Evolutionary conservation across 306 rosid genomes (phyloP).

Genomic region (Heteromeles arbutifolia): DNA sequence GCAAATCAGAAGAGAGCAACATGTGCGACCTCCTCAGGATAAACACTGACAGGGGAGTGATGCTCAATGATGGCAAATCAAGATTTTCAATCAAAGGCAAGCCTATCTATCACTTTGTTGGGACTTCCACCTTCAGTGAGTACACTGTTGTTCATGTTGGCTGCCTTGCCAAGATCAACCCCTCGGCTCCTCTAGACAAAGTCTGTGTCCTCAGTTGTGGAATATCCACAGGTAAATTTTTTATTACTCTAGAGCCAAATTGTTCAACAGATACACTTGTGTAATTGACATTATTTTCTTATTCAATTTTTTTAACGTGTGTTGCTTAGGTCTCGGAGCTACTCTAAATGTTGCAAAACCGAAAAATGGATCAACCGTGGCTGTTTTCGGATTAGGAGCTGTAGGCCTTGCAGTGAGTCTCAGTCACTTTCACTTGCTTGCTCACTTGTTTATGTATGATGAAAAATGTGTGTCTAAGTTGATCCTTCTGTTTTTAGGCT

Average conservation of each 20-base stretch:
- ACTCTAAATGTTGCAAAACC: constrained; percentile 88
- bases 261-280: neutral
- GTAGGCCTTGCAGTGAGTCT: constrained; percentile 85
- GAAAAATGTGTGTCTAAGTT: neutral
- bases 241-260: neutral
- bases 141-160: constrained; percentile 79
- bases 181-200: constrained; percentile 87
- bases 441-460: neutral
- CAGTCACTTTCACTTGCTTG: neutral
- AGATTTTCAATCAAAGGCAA: constrained; percentile 72
- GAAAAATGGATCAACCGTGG: constrained; percentile 67
- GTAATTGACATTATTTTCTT: neutral
- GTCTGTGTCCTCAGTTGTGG: constrained; percentile 90
- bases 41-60: constrained; percentile 76
- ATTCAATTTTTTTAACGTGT: neutral
- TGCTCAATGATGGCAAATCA: constrained; percentile 53
- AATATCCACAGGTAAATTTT: constrained; percentile 60
- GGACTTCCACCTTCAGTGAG: constrained; percentile 86
- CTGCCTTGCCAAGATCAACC: constrained; percentile 76
- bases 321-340: constrained; percentile 68
- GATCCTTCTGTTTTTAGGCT: constrained; percentile 32
- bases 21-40: constrained; percentile 87
- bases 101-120: constrained; percentile 72
- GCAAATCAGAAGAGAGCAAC: constrained; percentile 87
- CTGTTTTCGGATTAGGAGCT: constrained; percentile 84